These are phyloP conservation scores for Tardiomyces digboiensis DNA, from an alignment of 1,139 yeast genomes.

Conservation along the genomic window DNA sequence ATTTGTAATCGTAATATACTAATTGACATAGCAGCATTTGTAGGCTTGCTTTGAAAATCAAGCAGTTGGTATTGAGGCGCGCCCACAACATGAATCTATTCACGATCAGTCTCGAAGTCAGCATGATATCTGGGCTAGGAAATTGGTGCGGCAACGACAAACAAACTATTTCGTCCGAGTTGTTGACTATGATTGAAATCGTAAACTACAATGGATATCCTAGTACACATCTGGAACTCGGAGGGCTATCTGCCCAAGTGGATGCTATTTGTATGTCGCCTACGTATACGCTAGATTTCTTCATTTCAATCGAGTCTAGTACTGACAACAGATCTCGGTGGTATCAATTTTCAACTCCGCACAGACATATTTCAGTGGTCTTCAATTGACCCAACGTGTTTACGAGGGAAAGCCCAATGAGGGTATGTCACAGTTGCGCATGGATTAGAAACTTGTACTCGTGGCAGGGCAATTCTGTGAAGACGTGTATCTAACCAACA, in stretches of 20 bases:
- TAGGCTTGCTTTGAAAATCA: no score
- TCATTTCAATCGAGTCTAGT: no score
- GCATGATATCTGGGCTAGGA: no score
- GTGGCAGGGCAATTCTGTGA: no score
- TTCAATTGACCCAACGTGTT: slow-evolving; percentile 66
- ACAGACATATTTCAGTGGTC: slow-evolving; percentile 76
- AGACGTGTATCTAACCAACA: background rate
- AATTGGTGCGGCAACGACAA: no score
- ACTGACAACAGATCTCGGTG: slow-evolving; percentile 45
- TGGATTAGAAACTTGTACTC: no score
- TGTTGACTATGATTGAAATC: no score
- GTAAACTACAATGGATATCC: background rate
- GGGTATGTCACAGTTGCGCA: slow-evolving; percentile 20
- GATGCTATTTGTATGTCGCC: slow-evolving; percentile 46
- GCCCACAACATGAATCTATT: no score
- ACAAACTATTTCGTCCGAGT: no score
- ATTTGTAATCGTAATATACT: background rate
- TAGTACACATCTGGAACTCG: slow-evolving; percentile 7
- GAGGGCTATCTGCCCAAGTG: slow-evolving; percentile 56
- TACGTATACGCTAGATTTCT: no score
- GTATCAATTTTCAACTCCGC: slow-evolving; percentile 86
- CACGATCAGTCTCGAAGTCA: no score
- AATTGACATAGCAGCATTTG: background rate
- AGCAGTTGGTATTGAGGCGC: no score
- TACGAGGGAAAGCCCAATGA: slow-evolving; percentile 58